Base-by-base conservation (phyloP, 805 yeast species). In the Starmerella vaccinii region DNA sequence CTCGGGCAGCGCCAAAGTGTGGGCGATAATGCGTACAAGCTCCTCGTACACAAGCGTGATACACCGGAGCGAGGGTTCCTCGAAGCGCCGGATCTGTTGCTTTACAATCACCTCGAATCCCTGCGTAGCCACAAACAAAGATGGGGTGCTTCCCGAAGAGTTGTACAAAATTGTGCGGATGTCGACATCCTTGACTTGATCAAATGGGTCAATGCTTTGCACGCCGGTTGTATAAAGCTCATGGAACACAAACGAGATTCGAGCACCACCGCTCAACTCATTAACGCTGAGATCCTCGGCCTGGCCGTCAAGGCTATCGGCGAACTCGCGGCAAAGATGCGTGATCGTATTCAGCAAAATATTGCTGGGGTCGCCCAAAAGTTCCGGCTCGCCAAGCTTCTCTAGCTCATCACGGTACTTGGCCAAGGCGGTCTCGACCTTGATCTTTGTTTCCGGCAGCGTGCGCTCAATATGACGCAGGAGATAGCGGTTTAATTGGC, bases 231-330 rank as follows among this genome's bases (percentile, higher is more conserved):
- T 82, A 73, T 80, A 90, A 51, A 92, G 84, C 71, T 90, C 97
- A 67, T 90, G 97, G 73, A 90, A 92, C 18, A 90, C 97, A 72
- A 88, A 92, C 27, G 95, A 82, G 55, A 90, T 84, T 75, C 98
- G 84, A 0, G 98, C 98, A 69, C 95, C 98, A 65, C 98, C 98
- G 58, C 95, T 84, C 59, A 92, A 76, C 70, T 92, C 98, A 62
- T 82, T 78, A 9, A 89, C 80, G 8, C 94, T 80, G 57, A 92
- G 73, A 63, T 92, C 98, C 66, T 79, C 84, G 23, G 92, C 82
- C 66, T 86, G 90, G 70, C 98, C 98, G 62, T 85, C 92, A 60
- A 92, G 72, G 38, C 90, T 85, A 15, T 92, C 90, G 54, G 80
- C 82, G 69, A 88, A 92, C 65, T 89, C 97, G 65, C 84, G 87